phyloP scores from a whole-genome alignment of 1,284 basidiomycete genomes.

The Cryptococcus sp. region DNA sequence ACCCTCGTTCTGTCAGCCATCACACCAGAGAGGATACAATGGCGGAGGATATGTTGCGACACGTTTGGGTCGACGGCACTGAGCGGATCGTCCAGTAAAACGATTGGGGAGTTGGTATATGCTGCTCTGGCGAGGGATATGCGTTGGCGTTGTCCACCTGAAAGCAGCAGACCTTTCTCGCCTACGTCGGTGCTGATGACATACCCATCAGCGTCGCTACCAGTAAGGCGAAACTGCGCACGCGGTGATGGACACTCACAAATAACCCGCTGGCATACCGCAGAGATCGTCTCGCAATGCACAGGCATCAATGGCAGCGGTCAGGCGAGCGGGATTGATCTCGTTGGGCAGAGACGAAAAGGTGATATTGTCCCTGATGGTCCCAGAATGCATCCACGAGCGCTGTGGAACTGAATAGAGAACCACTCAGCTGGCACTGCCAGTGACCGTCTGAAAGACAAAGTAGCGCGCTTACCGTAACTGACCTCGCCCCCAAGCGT shows the following conservation, averaged over 20 bases:
- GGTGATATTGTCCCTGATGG: conserved; percentile 58
- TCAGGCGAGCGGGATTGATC: conserved; percentile 25
- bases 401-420: conserved; percentile 24
- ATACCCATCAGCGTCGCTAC: not conserved
- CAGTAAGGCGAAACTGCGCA: conserved; percentile 51
- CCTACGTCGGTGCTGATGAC: conserved; percentile 21
- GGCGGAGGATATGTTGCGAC: conserved; percentile 52
- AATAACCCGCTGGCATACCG: conserved; percentile 26
- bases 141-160: conserved; percentile 28
- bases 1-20: conserved; percentile 66
- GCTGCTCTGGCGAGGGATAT: conserved; percentile 25
- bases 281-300: conserved; percentile 34
- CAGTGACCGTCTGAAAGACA: too few relatives aligned
- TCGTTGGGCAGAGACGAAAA: conserved; percentile 30
- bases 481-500: conserved; percentile 65
- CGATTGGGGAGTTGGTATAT: conserved; percentile 19
- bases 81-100: conserved; percentile 50
- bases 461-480: conserved; percentile 56
- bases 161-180: conserved; percentile 26
- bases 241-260: conserved; percentile 48
- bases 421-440: too few relatives aligned
- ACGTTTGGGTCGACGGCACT: conserved; percentile 67
- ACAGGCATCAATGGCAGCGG: conserved; percentile 31
- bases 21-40: conserved; percentile 64
- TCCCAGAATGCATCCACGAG: conserved; percentile 72